A percentile compares a stretch with the other conserved stretches of the same genome.
These are phyloP conservation scores for Pyrus hybrid DNA, from an alignment of 331 rosid species.

Conservation along the genomic window DNA sequence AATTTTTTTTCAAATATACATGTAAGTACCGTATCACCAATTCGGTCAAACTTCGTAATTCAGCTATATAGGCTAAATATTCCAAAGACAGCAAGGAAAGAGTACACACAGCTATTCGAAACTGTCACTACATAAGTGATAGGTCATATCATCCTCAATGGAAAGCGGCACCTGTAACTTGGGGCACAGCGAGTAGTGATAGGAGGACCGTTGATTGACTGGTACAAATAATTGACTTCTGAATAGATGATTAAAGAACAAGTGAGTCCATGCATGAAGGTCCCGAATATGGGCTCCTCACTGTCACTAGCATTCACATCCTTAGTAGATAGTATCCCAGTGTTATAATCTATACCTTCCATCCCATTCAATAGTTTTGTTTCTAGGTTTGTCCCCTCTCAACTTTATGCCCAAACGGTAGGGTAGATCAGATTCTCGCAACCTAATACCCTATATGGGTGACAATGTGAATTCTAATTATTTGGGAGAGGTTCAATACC, in stretches of 20 bases:
- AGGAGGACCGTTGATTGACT: background rate
- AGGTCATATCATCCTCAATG: background rate
- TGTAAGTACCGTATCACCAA: slow-evolving; percentile 4
- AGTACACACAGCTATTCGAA: background rate
- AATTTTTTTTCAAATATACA: background rate
- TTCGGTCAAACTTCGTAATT: background rate
- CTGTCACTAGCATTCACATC: background rate
- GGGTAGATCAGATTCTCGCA: background rate
- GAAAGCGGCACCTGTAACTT: background rate
- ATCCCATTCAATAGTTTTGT: background rate
- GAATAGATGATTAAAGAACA: background rate
- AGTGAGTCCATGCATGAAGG: background rate
- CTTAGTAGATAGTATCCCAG: background rate
- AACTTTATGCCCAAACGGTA: background rate
- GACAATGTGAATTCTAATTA: background rate
- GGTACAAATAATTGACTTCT: background rate
- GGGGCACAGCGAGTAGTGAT: background rate
- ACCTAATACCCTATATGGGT: background rate
- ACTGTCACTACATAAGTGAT: background rate
- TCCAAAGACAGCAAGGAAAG: background rate
- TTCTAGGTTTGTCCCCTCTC: background rate
- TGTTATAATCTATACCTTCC: background rate
- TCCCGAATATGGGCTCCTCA: background rate
- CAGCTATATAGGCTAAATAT: background rate
- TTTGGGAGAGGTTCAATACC: background rate